A percentile compares a stretch with the other conserved stretches of the same genome.
phyloP scores from a whole-genome alignment of 2,329 filamentous ascomycete genomes.

The Trichoderma koningii region DNA sequence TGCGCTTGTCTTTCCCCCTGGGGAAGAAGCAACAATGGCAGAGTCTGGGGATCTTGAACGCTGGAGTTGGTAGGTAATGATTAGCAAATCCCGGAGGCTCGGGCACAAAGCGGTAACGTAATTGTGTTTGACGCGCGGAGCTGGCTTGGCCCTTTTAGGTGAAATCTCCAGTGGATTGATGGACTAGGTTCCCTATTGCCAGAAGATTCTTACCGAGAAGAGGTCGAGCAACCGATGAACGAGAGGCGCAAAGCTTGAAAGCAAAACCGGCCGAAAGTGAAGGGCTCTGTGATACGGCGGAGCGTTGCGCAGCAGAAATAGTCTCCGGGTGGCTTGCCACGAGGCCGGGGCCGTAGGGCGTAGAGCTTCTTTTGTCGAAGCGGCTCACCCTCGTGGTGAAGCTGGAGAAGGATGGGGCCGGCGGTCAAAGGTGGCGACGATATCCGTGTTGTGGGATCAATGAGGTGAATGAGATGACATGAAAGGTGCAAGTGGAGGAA shows the following conservation, averaged over 20 bases:
- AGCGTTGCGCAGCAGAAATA: not conserved
- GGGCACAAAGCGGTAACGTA: conserved; percentile 16
- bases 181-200: not conserved
- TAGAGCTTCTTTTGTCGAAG: not conserved
- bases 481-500: not conserved
- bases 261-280: too few relatives aligned
- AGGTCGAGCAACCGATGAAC: not conserved
- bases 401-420: conserved; percentile 17
- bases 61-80: conserved; percentile 22
- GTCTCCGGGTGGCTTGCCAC: conserved; percentile 21
- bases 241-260: not conserved
- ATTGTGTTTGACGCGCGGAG: conserved; percentile 17
- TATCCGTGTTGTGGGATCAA: conserved; percentile 3
- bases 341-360: conserved; percentile 9
- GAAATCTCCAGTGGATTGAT: conserved; percentile 8
- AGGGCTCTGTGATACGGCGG: not conserved
- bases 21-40: conserved; percentile 1
- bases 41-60: not conserved
- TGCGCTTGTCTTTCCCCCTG: not conserved
- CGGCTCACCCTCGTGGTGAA: not conserved
- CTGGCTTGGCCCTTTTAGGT: conserved; percentile 18
- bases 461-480: conserved; percentile 1
- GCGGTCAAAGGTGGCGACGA: conserved; percentile 9
- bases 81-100: conserved; percentile 14
- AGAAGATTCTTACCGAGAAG: not conserved